These are phyloP conservation scores for Usnea hakonensis DNA, from an alignment of 495 filamentous ascomycete species.

Conservation along the genomic window DNA sequence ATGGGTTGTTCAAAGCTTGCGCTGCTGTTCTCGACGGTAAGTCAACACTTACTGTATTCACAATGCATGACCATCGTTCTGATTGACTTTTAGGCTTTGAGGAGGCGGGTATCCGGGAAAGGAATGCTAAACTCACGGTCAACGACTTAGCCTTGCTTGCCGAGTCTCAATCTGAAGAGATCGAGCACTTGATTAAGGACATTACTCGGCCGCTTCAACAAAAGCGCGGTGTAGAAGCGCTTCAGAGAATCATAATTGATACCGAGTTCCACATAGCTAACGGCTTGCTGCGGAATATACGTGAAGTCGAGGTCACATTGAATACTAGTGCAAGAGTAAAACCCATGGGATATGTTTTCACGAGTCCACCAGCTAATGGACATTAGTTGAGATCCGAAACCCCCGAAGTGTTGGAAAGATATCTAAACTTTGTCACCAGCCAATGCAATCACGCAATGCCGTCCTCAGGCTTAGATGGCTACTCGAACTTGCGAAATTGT, in stretches of 20 bases:
- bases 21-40: not conserved
- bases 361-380: not conserved
- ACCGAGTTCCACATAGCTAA: not conserved
- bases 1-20: not conserved
- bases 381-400: constrained; percentile 2
- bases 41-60: not conserved
- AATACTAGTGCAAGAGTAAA: constrained; percentile 7
- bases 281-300: constrained; percentile 1
- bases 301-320: constrained; percentile 8
- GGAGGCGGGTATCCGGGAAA: not conserved
- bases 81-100: not conserved
- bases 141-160: not conserved
- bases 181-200: not conserved
- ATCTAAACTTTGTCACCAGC: not conserved
- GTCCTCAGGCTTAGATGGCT: not conserved
- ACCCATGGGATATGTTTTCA: too few species aligned
- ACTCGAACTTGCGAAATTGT: not conserved
- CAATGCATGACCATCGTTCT: not conserved
- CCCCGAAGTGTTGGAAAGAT: not conserved
- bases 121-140: not conserved
- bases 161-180: not conserved
- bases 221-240: constrained; percentile 4
- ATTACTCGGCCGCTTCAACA: constrained; percentile 7
- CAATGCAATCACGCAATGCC: not conserved
- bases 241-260: not conserved